A percentile compares a stretch with the other conserved stretches of the same genome.
These are phyloP conservation scores for Hansenula sp. DNA, from an alignment of 1,139 yeast species.

Conservation along the genomic window DNA sequence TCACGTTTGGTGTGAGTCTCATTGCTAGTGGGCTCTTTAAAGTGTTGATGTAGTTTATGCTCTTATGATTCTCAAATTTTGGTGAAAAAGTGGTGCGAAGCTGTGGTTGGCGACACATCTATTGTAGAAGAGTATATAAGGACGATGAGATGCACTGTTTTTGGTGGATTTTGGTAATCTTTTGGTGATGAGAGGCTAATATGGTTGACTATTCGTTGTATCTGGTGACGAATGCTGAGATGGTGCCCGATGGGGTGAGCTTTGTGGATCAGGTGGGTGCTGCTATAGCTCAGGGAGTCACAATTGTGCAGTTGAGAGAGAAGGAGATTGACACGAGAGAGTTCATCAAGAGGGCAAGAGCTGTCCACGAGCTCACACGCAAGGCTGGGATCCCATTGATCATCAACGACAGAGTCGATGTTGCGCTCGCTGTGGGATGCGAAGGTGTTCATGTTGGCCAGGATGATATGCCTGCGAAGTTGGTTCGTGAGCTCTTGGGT, in stretches of 20 bases:
- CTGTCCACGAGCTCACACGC: constrained; percentile 59
- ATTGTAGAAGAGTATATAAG: too few relatives aligned
- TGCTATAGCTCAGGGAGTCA: constrained; percentile 69
- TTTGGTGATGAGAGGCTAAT: neutral
- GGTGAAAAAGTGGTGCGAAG: too few relatives aligned
- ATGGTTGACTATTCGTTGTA: constrained; percentile 60
- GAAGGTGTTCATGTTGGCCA: constrained; percentile 96
- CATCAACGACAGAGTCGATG: constrained; percentile 85
- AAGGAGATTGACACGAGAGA: constrained; percentile 65
- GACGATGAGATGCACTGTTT: too few relatives aligned
- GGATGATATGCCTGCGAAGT: constrained; percentile 72
- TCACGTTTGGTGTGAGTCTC: constrained; percentile 49
- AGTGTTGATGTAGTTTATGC: constrained; percentile 17
- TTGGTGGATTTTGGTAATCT: too few relatives aligned
- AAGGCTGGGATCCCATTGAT: constrained; percentile 66
- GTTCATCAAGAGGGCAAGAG: constrained; percentile 58
- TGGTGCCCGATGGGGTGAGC: constrained; percentile 63
- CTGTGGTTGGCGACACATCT: too few relatives aligned
- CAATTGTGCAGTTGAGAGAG: constrained; percentile 81
- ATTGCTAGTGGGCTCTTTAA: too few relatives aligned
- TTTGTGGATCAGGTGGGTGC: constrained; percentile 56
- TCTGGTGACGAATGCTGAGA: constrained; percentile 76
- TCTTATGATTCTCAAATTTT: neutral
- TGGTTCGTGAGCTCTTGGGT: constrained; percentile 64
- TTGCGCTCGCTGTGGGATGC: constrained; percentile 85